These are phyloP conservation scores for Cystobasidium slooffiae DNA, from an alignment of 1,284 basidiomycete genomes.

Conservation along the genomic window DNA sequence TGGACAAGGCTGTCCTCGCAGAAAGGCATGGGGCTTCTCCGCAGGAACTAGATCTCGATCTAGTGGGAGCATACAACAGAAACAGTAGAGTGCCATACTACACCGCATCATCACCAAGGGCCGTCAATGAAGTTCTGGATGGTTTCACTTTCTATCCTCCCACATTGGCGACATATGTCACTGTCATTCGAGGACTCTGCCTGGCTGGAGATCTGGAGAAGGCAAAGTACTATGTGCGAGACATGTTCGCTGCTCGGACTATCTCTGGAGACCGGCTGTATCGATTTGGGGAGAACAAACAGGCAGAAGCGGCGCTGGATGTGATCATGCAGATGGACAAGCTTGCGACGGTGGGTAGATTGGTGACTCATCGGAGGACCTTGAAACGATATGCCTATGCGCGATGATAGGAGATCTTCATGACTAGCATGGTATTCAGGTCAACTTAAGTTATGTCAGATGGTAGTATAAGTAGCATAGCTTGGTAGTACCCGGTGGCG, in stretches of 20 bases:
- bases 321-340: constrained; percentile 29
- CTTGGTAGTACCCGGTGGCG: too few species aligned
- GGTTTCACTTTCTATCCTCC: constrained; percentile 21
- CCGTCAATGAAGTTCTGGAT: background rate
- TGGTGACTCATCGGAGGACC: background rate
- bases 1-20: constrained; percentile 10
- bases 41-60: too few species aligned
- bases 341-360: constrained; percentile 6
- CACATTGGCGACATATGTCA: constrained; percentile 30
- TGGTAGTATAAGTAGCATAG: too few species aligned
- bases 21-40: too few species aligned
- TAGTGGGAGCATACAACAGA: too few species aligned
- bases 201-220: constrained; percentile 5
- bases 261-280: constrained; percentile 11
- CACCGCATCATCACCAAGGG: too few species aligned
- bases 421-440: background rate
- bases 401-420: background rate
- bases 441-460: too few species aligned
- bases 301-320: constrained; percentile 12
- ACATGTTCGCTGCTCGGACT: constrained; percentile 25
- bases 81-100: too few species aligned
- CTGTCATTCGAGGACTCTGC: constrained; percentile 25
- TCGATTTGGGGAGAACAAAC: constrained; percentile 9
- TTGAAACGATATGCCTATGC: background rate
- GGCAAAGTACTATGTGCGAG: constrained; percentile 5